Evolutionary conservation across 2,329 filamentous ascomycete species (phyloP), one percentile per base, ranked within the genome.

Genomic region (Trematosphaeria pertusa): DNA sequence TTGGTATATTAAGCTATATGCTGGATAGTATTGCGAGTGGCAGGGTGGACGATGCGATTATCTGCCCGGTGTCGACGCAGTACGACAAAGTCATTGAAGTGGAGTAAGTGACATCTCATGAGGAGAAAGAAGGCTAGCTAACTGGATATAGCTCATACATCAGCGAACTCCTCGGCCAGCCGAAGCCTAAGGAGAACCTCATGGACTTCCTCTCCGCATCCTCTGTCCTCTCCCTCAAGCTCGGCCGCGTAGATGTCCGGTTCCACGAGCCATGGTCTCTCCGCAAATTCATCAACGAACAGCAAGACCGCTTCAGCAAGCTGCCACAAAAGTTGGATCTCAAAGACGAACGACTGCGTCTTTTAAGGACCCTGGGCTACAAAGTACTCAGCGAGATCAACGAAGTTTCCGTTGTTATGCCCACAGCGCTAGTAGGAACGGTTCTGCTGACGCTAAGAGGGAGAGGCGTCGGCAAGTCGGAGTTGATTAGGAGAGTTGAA

Each of bases 11-110:
- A 20, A 89, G 85, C 63, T 99, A 97, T 62, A 83, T 97, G 30
- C 76, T 99, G 14, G 94, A 99, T 59, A 95, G 91, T 58, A 80
- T 99, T 11, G 76, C 97, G 5, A 95, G 90, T 0, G 91, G 92
- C 0, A 83, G 92, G 5, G 91, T 96, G 0, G 80, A 95, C 36
- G 94, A 99, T 71, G 87, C 91, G 22, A 89, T 97, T 32, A 91
- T 99, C 41, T 96, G 93, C 60, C 94, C 94, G 0, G 94, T 99
- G 35, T 95, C 89, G 70, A 97, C 92, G 0, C 94, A 99, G 69
- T 99, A 99, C 67, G 94, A 99, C 78, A 99, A 97, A 68, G 94
- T 99, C 45, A 95, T 99, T 49, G 94, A 99, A 72, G 96, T 95
- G 10, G 66, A 70, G 62, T 65, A 56, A 28, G 61, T 54, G 12